A percentile compares a stretch with the other conserved stretches of the same genome.
Evolutionary conservation across 352 stramenopile species (phyloP).

Genomic region (Pythium guiyangense): DNA sequence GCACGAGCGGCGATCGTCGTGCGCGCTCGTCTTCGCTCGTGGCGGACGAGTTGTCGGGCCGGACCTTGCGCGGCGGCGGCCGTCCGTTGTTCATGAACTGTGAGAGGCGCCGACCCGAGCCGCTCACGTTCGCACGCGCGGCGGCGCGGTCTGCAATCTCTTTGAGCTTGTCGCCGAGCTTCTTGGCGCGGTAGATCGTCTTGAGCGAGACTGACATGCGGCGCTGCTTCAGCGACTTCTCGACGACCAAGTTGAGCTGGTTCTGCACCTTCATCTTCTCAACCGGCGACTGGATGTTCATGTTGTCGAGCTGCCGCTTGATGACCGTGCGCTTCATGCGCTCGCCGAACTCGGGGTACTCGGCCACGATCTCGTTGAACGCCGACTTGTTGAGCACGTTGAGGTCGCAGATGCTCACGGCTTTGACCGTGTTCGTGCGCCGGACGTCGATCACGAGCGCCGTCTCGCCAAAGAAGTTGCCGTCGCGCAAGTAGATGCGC

Average conservation of each 20-base stretch:
- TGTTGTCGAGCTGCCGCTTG: conserved; percentile 78
- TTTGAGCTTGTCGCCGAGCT: conserved; percentile 77
- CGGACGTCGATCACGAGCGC: conserved; percentile 77
- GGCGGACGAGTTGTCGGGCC: background rate
- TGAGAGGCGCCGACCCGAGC: conserved; percentile 22
- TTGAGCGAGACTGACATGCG: conserved; percentile 69
- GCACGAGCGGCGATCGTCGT: background rate
- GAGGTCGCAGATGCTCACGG: conserved; percentile 75
- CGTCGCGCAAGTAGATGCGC: conserved; percentile 67
- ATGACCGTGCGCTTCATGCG: conserved; percentile 81
- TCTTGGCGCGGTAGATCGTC: conserved; percentile 77
- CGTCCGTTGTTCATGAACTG: conserved; percentile 6
- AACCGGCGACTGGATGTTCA: conserved; percentile 71
- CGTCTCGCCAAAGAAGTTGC: conserved; percentile 76
- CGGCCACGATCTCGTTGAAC: conserved; percentile 79
- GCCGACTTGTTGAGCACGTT: conserved; percentile 74
- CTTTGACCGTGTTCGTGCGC: conserved; percentile 69
- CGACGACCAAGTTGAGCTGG: conserved; percentile 69
- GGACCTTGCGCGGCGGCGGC: conserved; percentile 2
- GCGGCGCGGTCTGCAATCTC: conserved; percentile 64
- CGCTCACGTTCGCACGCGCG: conserved; percentile 14
- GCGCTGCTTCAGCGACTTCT: conserved; percentile 73
- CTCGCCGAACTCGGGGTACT: conserved; percentile 77
- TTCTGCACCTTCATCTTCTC: conserved; percentile 78
- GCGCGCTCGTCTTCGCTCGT: background rate